These are phyloP conservation scores for Beverwykella pulmonaria DNA, from an alignment of 495 filamentous ascomycete genomes.

Conservation along the genomic window DNA sequence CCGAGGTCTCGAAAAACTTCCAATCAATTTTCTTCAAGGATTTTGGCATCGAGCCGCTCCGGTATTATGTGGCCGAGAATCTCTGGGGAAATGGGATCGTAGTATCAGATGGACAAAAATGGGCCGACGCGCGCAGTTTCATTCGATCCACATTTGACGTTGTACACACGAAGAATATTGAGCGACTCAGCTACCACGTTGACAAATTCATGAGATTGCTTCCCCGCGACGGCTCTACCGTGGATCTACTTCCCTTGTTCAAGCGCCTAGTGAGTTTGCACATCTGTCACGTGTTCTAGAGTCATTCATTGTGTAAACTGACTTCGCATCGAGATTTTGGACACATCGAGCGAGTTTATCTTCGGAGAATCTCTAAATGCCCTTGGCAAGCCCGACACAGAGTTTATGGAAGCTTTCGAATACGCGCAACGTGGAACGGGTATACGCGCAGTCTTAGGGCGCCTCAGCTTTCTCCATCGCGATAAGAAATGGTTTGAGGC, in stretches of 20 bases:
- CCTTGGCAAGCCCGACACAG: background rate
- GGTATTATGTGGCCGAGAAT: background rate
- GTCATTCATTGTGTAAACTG: background rate
- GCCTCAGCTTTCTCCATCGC: background rate
- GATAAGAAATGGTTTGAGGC: conserved; percentile 1
- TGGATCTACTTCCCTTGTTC: background rate
- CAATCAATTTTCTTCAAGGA: background rate
- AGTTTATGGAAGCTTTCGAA: background rate
- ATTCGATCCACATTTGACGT: conserved; percentile 59
- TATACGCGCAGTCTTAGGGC: background rate
- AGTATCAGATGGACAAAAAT: background rate
- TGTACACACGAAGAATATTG: conserved; percentile 57
- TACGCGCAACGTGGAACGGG: background rate
- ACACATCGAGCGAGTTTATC: conserved; percentile 9
- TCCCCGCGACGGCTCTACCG: background rate
- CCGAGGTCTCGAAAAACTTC: too few species aligned
- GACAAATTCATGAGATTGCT: background rate
- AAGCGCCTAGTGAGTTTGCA: background rate
- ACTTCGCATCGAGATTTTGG: background rate
- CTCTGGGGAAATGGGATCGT: conserved; percentile 12
- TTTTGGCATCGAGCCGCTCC: conserved; percentile 1
- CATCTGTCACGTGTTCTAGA: background rate
- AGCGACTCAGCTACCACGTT: conserved; percentile 52
- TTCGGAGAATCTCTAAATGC: conserved; percentile 1
- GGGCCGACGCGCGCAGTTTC: conserved; percentile 49